Evolutionary conservation across 345 rosid species (phyloP).

Genomic region (Salix exigua): DNA sequence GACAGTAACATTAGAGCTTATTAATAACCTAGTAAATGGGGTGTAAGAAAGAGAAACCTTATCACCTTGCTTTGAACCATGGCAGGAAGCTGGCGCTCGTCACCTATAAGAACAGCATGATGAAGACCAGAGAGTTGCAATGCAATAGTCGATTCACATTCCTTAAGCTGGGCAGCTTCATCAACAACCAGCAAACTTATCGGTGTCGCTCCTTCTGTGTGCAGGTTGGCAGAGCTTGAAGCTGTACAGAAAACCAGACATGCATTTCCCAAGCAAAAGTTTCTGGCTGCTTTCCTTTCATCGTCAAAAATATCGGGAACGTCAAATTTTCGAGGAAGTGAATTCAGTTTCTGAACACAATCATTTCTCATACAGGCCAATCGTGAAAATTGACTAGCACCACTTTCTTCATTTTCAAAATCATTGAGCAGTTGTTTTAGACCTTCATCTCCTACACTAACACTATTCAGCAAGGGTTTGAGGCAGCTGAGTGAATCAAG

Average conservation of each 20-base stretch:
- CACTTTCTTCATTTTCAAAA: background rate
- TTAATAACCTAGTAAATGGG: background rate
- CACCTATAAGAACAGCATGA: slow-evolving; percentile 46
- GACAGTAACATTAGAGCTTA: background rate
- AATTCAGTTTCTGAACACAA: slow-evolving; percentile 8
- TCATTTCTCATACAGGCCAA: background rate
- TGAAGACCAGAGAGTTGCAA: slow-evolving; percentile 41
- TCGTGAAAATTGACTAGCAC: background rate
- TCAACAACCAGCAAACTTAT: slow-evolving; percentile 40
- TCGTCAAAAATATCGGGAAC: background rate
- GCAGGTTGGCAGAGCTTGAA: slow-evolving; percentile 38
- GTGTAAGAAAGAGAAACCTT: background rate
- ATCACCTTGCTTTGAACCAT: slow-evolving; percentile 43
- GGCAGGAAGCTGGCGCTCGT: slow-evolving; percentile 49
- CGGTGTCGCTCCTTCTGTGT: slow-evolving; percentile 7
- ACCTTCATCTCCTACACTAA: background rate
- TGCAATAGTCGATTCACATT: slow-evolving; percentile 49
- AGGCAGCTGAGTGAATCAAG: background rate
- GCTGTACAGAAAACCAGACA: slow-evolving; percentile 41
- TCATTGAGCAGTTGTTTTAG: background rate
- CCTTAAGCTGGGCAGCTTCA: slow-evolving; percentile 60
- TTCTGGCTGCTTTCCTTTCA: background rate
- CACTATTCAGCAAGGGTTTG: background rate
- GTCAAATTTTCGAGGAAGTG: slow-evolving; percentile 2
- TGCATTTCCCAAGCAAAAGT: slow-evolving; percentile 31